Evolutionary conservation across 129 eudicot species (phyloP).

Genomic region (Saposhnikovia divaricata): DNA sequence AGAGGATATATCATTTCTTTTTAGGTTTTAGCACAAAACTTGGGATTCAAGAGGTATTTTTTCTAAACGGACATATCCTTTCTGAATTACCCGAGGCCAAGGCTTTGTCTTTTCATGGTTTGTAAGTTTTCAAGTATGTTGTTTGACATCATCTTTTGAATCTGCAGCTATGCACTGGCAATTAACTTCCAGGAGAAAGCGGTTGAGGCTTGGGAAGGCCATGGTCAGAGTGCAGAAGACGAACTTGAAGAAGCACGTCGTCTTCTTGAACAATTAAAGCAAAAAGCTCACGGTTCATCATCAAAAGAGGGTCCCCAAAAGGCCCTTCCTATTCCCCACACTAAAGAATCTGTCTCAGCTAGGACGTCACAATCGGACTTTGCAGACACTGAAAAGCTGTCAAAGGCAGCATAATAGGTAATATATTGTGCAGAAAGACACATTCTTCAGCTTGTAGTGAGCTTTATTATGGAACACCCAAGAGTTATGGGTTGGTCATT

Average conservation of each 20-base stretch:
- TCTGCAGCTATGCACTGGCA: constrained; percentile 70
- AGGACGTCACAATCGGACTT: constrained; percentile 24
- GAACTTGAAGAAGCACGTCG: constrained; percentile 64
- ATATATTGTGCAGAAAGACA: background rate
- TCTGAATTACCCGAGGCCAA: background rate
- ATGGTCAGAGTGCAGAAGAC: constrained; percentile 64
- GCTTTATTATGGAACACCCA: constrained; percentile 1
- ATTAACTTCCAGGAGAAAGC: constrained; percentile 78
- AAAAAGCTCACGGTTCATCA: constrained; percentile 39
- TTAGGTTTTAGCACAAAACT: background rate
- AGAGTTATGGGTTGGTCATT: background rate
- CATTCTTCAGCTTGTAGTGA: constrained; percentile 11
- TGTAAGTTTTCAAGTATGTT: background rate
- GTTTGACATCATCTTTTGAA: constrained; percentile 13
- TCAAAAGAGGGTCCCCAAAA: constrained; percentile 20
- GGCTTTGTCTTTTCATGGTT: background rate
- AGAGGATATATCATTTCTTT: background rate
- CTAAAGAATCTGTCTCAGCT: constrained; percentile 15
- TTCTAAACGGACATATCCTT: background rate
- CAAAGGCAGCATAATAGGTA: background rate
- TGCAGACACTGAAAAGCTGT: constrained; percentile 20
- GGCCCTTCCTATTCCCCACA: constrained; percentile 41
- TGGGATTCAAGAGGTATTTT: background rate
- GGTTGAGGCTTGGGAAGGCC: constrained; percentile 69
- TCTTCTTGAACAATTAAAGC: constrained; percentile 54